Conservation (phyloP, 2,329 filamentous ascomycete species). For the Fusarium sp. region DNA sequence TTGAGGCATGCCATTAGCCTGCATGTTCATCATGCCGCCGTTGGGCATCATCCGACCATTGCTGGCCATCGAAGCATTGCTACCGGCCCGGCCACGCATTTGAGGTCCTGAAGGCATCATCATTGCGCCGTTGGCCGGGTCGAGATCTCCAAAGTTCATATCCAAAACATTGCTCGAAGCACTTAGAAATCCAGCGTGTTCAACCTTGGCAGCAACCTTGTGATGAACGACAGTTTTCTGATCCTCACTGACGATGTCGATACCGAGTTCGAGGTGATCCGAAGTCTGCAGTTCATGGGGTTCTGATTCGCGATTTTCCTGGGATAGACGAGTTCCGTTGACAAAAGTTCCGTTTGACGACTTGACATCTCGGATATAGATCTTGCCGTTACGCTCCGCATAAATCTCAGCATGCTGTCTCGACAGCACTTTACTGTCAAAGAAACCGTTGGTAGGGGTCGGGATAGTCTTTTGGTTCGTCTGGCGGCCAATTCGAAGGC, state of each 20-base stretch:
- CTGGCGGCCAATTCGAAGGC: slow-evolving; percentile 91
- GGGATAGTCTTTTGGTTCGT: slow-evolving; percentile 97
- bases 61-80: slow-evolving; percentile 71
- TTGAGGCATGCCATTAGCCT: slow-evolving; percentile 72
- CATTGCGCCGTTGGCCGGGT: slow-evolving; percentile 80
- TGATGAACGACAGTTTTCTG: slow-evolving; percentile 99
- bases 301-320: slow-evolving; percentile 95
- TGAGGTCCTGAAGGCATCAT: slow-evolving; percentile 78
- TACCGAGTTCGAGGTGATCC: slow-evolving; percentile 93
- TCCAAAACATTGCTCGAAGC: slow-evolving; percentile 83
- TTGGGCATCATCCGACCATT: slow-evolving; percentile 72
- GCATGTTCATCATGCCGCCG: slow-evolving; percentile 58
- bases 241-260: slow-evolving; percentile 98
- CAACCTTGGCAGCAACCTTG: slow-evolving; percentile 96
- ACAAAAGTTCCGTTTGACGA: slow-evolving; percentile 99
- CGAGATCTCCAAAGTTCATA: slow-evolving; percentile 92
- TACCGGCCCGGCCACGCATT: slow-evolving; percentile 76
- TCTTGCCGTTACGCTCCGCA: slow-evolving; percentile 85
- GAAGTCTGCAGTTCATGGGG: slow-evolving; percentile 92
- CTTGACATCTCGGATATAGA: slow-evolving; percentile 97
- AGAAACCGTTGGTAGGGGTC: slow-evolving; percentile 91
- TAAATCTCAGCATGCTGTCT: slow-evolving; percentile 97
- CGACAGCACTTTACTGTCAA: slow-evolving; percentile 97
- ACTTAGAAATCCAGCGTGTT: slow-evolving; percentile 88
- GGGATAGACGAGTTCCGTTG: slow-evolving; percentile 89